Evolutionary conservation across 2,329 filamentous ascomycete species (phyloP).

Genomic region (Byssoonygena ceratinophila): DNA sequence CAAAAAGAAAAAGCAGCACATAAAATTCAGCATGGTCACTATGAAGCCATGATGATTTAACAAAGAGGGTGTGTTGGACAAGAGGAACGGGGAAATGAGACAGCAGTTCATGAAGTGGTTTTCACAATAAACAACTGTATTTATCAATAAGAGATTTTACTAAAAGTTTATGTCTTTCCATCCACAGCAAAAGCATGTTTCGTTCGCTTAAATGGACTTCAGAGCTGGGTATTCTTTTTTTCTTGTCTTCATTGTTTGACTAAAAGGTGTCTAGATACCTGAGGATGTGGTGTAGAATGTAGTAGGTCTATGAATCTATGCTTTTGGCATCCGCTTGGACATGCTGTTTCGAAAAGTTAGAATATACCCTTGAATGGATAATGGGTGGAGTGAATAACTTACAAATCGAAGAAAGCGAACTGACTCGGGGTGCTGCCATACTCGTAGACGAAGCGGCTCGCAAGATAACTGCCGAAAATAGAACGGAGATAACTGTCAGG

Average conservation of each 20-base stretch:
- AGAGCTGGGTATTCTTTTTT: neutral
- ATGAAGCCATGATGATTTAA: neutral
- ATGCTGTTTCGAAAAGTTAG: slow-evolving; percentile 11
- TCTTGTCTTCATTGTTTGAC: neutral
- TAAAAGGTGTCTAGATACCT: neutral
- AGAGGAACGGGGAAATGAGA: neutral
- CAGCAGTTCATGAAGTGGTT: neutral
- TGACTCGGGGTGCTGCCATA: slow-evolving; percentile 87
- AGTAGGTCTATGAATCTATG: slow-evolving; percentile 2
- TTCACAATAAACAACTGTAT: neutral
- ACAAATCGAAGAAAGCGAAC: slow-evolving; percentile 98
- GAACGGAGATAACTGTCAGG: slow-evolving; percentile 85
- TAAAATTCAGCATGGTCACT: neutral
- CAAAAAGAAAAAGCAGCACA: neutral
- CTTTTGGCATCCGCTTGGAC: slow-evolving; percentile 17
- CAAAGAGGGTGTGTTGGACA: neutral
- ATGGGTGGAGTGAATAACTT: slow-evolving; percentile 38
- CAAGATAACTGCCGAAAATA: slow-evolving; percentile 93
- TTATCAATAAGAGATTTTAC: neutral
- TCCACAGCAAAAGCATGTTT: neutral
- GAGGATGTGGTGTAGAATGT: neutral
- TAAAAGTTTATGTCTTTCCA: neutral
- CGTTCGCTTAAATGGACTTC: neutral
- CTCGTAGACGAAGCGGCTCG: slow-evolving; percentile 91
- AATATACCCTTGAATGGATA: neutral